Conservation (phyloP, 1,139 yeast species). For the Taiozyma sp. region DNA sequence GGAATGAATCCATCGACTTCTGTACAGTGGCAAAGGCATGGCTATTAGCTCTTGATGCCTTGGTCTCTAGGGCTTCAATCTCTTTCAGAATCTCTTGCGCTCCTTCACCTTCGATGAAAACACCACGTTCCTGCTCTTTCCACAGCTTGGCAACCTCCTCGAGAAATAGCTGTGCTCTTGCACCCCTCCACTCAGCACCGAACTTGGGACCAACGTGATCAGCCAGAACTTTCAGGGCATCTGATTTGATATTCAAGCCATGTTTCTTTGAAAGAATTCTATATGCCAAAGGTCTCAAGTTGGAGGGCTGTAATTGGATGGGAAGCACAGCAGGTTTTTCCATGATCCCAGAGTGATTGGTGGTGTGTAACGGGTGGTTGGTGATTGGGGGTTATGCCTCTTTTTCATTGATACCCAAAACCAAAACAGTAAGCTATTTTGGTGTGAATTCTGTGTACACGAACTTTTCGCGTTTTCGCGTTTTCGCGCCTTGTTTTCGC, state of each 20-base stretch:
- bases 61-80: slow-evolving; percentile 25
- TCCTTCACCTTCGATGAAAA: slow-evolving; percentile 77
- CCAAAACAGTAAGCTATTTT: too few relatives aligned
- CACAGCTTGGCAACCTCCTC: slow-evolving; percentile 80
- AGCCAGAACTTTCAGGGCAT: slow-evolving; percentile 72
- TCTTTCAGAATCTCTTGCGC: slow-evolving; percentile 63
- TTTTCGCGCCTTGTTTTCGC: too few relatives aligned
- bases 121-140: slow-evolving; percentile 86
- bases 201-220: slow-evolving; percentile 67
- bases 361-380: neutral
- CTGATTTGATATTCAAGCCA: slow-evolving; percentile 84
- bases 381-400: too few relatives aligned
- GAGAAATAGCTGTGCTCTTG: slow-evolving; percentile 59
- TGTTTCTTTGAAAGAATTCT: slow-evolving; percentile 86
- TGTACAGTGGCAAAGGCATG: slow-evolving; percentile 1
- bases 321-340: slow-evolving; percentile 46
- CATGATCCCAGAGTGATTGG: neutral
- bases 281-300: slow-evolving; percentile 87
- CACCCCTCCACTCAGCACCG: slow-evolving; percentile 85
- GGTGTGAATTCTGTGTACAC: too few relatives aligned
- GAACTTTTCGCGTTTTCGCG: neutral
- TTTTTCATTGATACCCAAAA: too few relatives aligned
- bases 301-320: slow-evolving; percentile 70
- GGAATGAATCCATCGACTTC: slow-evolving; percentile 11
- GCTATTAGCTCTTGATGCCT: slow-evolving; percentile 3